phyloP scores from a whole-genome alignment of 2,329 filamentous ascomycete species.

The Tolypocladium tundrense region DNA sequence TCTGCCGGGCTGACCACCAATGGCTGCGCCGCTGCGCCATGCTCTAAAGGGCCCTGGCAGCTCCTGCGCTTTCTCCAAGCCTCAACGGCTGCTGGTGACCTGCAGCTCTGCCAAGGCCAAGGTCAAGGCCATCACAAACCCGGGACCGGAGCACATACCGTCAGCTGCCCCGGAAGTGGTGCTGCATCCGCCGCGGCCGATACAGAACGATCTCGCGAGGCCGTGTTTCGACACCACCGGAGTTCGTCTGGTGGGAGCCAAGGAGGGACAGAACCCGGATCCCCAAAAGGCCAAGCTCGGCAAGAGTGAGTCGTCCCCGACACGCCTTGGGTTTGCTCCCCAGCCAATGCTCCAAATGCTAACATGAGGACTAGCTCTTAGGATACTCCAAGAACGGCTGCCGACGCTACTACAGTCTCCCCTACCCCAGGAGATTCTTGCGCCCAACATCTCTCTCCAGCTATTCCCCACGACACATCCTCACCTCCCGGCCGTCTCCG shows the following conservation, averaged over 20 bases:
- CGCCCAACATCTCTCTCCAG: constrained; percentile 60
- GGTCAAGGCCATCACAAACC: constrained; percentile 13
- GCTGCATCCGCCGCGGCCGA: not conserved
- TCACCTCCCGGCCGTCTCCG: constrained; percentile 84
- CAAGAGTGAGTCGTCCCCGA: constrained; percentile 37
- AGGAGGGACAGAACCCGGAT: constrained; percentile 30
- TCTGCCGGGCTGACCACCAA: constrained; percentile 14
- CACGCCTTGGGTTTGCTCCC: not conserved
- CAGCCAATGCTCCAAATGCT: not conserved
- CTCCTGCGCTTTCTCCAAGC: constrained; percentile 15
- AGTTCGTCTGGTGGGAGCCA: constrained; percentile 14
- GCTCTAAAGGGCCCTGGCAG: constrained; percentile 12
- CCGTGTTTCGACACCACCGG: constrained; percentile 22
- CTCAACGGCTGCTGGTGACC: constrained; percentile 4
- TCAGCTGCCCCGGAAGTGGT: not conserved
- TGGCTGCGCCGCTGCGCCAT: constrained; percentile 23
- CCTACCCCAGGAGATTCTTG: constrained; percentile 64
- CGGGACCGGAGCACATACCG: not conserved
- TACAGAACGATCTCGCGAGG: constrained; percentile 2
- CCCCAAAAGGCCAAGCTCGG: constrained; percentile 54
- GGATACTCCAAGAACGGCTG: constrained; percentile 55
- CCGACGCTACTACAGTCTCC: constrained; percentile 57
- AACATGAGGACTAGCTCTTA: constrained; percentile 36
- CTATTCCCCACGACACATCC: constrained; percentile 71
- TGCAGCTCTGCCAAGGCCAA: constrained; percentile 20